phyloP scores from a whole-genome alignment of 257 asterid species.

The Salvia rosmarinus region DNA sequence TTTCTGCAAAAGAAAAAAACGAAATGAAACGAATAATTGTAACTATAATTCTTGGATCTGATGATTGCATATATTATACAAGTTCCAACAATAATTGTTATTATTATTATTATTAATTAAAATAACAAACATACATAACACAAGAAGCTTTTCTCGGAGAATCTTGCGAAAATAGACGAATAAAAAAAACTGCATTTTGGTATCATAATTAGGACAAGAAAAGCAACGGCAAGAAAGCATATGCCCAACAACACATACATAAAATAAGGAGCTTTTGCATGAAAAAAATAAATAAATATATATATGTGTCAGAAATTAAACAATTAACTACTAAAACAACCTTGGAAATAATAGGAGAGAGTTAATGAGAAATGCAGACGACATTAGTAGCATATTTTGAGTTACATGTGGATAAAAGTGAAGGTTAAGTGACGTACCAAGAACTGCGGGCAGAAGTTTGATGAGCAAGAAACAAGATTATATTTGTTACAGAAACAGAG shows the following conservation, averaged over 20 bases:
- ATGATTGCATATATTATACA: conserved; percentile 25
- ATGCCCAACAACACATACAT: conserved; percentile 16
- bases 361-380: not conserved
- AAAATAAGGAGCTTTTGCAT: conserved; percentile 23
- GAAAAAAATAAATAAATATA: conserved; percentile 17
- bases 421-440: conserved; percentile 45
- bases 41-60: conserved; percentile 55
- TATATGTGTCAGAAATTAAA: not conserved
- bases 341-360: not conserved
- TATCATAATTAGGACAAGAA: conserved; percentile 39
- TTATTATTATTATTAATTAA: no score
- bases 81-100: no score
- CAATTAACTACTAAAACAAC: not conserved
- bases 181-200: conserved; percentile 33
- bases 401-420: no score
- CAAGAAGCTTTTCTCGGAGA: conserved; percentile 47
- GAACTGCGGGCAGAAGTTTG: conserved; percentile 28
- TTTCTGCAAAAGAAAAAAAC: conserved; percentile 39
- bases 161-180: conserved; percentile 37
- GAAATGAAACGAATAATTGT: conserved; percentile 14
- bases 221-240: conserved; percentile 38
- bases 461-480: conserved; percentile 31
- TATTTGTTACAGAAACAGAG: conserved; percentile 25
- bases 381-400: not conserved
- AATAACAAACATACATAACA: conserved; percentile 20